Base-by-base conservation (phyloP, 345 rosid genomes). In the Hibiscus mutabilis region DNA sequence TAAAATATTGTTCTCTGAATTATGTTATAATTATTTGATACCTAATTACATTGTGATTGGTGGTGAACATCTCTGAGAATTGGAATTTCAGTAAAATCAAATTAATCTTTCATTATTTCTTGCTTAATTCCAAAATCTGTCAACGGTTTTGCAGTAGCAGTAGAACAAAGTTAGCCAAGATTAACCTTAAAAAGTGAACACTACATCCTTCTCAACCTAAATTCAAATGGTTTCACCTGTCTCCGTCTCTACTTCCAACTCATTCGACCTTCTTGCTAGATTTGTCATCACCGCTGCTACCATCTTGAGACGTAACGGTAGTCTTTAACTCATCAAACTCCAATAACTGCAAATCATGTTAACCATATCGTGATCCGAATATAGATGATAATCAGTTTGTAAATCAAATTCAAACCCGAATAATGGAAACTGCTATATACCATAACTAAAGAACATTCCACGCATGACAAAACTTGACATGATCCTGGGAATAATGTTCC, bases 251-350 rank as follows among this genome's bases (percentile, higher is more conserved):
- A 65, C 8, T 44, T 70, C 25, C 57, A 58, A 58, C 55, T 80
- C 59, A 79, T 46, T 76, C 87, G 3, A 75, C 85, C 74, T 81
- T 85, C 88, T 81, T 86, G 74, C 76, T 79, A 65, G 80, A 27
- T 75, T 79, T 84, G 15, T 62, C 69, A 44, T 51, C 82, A 6
- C 42, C 42, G 42, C 42, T 37, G 42, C 61, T 75, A 52, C 61
- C 85, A 19, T 80, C 87, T 72, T 75, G 47, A 5, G 76, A 75
- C 16, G 55, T 12, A 29, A 46, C 31, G 0, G 75, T 60, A 8
- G 74, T 77, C 82, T 86, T 87, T 0, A 92, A 85, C 77, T 93
- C 98, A 55, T 93, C 97, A 77, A 93, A 93, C 71, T 87, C 98
- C 97, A 93, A 55, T 79, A 93, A 79, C 98, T 93, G 89, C 84